Conservation (phyloP, 495 filamentous ascomycete species). For the Glonium stellatum region DNA sequence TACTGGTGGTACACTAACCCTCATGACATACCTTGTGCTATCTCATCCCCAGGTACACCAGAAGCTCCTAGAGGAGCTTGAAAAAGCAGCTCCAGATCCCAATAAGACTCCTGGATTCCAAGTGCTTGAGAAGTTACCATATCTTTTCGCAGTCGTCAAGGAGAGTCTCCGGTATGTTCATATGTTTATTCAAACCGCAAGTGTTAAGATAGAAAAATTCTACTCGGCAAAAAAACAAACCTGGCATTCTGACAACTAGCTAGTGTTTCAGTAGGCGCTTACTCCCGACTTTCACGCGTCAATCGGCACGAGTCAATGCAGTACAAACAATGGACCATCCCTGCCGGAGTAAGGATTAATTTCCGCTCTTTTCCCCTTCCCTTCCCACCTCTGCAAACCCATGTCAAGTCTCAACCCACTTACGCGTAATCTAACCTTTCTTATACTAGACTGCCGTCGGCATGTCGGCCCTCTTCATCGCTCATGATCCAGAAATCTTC, state of each 20-base stretch:
- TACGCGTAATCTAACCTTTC: not conserved
- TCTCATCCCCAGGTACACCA: conserved; percentile 14
- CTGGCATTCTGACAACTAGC: not conserved
- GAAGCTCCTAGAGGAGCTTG: conserved; percentile 2
- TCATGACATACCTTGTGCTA: conserved; percentile 29
- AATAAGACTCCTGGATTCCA: conserved; percentile 23
- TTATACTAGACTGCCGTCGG: conserved; percentile 2
- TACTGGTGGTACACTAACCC: conserved; percentile 24
- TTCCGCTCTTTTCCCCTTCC: not conserved
- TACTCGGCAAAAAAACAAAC: not conserved
- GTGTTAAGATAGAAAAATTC: not conserved
- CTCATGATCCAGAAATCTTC: conserved; percentile 9
- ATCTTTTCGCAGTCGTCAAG: conserved; percentile 34
- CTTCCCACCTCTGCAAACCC: not conserved
- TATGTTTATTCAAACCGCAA: not conserved
- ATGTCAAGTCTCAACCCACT: not conserved
- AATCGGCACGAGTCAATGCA: conserved; percentile 5
- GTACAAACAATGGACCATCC: conserved; percentile 5
- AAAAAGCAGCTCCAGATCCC: conserved; percentile 6
- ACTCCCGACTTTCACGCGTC: conserved; percentile 5
- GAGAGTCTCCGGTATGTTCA: conserved; percentile 16
- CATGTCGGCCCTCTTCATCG: conserved; percentile 1
- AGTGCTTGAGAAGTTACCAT: conserved; percentile 32
- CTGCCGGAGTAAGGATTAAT: not conserved
- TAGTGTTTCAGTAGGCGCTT: conserved; percentile 1